phyloP scores from a whole-genome alignment of 768 basidiomycete genomes.

The Suillus subalutaceus region DNA sequence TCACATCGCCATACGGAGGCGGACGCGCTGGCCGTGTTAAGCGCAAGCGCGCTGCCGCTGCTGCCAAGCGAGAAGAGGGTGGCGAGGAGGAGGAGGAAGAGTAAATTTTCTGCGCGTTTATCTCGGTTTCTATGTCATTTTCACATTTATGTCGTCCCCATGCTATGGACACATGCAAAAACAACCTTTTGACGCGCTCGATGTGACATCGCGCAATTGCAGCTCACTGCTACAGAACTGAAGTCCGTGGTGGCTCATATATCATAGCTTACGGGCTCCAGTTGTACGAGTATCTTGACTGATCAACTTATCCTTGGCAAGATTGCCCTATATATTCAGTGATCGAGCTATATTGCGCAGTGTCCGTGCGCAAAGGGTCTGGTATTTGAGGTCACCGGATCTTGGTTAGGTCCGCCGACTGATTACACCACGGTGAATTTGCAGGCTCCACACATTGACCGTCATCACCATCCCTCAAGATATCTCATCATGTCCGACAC shows the following conservation, averaged over 20 bases:
- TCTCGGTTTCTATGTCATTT: conserved; percentile 30
- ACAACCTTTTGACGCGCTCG: conserved; percentile 22
- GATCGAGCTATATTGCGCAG: background rate
- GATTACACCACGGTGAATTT: background rate
- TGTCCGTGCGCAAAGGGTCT: background rate
- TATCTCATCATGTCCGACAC: conserved; percentile 31
- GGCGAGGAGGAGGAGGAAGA: conserved; percentile 93
- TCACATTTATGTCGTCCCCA: conserved; percentile 32
- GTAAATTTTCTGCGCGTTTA: conserved; percentile 41
- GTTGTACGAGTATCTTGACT: background rate
- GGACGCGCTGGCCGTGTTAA: conserved; percentile 95
- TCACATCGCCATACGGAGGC: conserved; percentile 95
- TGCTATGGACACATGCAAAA: conserved; percentile 35
- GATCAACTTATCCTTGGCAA: background rate
- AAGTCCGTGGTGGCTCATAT: background rate
- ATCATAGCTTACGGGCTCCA: background rate
- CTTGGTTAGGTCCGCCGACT: background rate
- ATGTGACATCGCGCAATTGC: conserved; percentile 9
- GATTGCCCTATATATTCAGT: background rate
- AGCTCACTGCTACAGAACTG: background rate
- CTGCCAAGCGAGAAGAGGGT: conserved; percentile 88
- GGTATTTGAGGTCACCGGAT: conserved; percentile 7
- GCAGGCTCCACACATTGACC: background rate
- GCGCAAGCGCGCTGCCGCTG: conserved; percentile 95
- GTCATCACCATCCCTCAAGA: conserved; percentile 6